Evolutionary conservation across 768 basidiomycete genomes (phyloP), one percentile per base, ranked within the genome.

Genomic region (Podaxis sp.): DNA sequence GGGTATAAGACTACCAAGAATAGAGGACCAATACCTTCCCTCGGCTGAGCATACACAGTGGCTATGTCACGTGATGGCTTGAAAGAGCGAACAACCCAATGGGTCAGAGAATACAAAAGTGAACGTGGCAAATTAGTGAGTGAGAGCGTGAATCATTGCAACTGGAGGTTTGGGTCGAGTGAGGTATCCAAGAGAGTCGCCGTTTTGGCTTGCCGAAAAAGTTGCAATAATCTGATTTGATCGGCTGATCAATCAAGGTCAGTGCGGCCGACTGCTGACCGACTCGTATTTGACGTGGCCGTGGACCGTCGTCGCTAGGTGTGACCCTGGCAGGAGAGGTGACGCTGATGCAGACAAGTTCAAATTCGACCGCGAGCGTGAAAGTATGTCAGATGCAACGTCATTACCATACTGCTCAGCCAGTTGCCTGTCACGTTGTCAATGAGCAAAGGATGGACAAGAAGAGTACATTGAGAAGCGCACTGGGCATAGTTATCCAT

Each of bases 401-500:
- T 82, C 82, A 22, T 79, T 77, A 3, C 88, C 88, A 67, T 89
- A 89, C 67, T 87, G 84, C 66, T 87, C 87, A 0, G 87, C 88
- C 49, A 90, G 77, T 80, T 88, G 86, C 59, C 88, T 89, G 67
- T 22, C 8, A 5, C 7, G 30, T 19, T 36, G 38, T 57, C 17
- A 64, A 40, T 49, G 17, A 52, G 36, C 8, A 40, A 26, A 42
- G 26, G 11, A 36, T 17, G 15, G 8, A 44, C 11, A 9, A 3
- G 12, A 17, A 26, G 15, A 24, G 33, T 30, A 36, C 17, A 58
- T 28, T 58, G 56, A 30, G 9, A 26, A 57, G 77, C 80, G 36
- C 60, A 91, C 90, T 79, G 86, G 9, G 90, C 89, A 71, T 92
- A 93, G 61, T 86, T 86, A 61, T 94, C 92, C 88, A 93, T 88